Percentiles rank a stretch among this genome's conserved stretches.
Conservation (phyloP, 75 land plant genomes). For the Cupressus sempervirens region DNA sequence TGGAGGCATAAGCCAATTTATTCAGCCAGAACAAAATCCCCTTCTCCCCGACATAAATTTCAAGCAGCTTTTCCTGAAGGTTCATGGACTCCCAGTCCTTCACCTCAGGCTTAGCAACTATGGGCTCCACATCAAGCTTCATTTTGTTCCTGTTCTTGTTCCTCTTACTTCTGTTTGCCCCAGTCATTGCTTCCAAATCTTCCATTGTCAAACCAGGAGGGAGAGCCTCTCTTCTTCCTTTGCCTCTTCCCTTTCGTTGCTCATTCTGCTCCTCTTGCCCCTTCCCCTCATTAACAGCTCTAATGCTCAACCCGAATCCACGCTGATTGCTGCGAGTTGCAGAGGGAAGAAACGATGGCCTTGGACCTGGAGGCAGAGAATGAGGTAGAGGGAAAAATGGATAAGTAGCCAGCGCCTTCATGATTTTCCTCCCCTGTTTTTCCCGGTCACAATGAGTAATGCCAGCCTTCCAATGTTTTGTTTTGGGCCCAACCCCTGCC, state of each 20-base stretch:
- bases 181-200: constrained; percentile 11
- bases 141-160: neutral
- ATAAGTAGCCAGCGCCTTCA: neutral
- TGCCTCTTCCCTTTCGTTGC: neutral
- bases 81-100: constrained; percentile 83
- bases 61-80: constrained; percentile 65
- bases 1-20: constrained; percentile 95
- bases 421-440: neutral
- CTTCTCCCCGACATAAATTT: constrained; percentile 87
- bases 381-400: neutral
- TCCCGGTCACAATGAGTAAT: neutral
- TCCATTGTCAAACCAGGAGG: neutral
- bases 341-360: neutral
- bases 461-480: too few relatives aligned
- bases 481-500: too few relatives aligned
- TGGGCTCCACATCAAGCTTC: neutral
- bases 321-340: neutral
- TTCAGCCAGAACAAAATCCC: constrained; percentile 94
- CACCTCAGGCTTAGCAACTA: neutral
- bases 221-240: neutral
- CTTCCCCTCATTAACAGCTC: neutral
- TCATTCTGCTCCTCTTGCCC: neutral
- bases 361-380: neutral
- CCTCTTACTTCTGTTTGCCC: neutral
- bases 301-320: neutral